Base-by-base conservation (phyloP, 2,329 filamentous ascomycete genomes). In the Fusarium sp. region DNA sequence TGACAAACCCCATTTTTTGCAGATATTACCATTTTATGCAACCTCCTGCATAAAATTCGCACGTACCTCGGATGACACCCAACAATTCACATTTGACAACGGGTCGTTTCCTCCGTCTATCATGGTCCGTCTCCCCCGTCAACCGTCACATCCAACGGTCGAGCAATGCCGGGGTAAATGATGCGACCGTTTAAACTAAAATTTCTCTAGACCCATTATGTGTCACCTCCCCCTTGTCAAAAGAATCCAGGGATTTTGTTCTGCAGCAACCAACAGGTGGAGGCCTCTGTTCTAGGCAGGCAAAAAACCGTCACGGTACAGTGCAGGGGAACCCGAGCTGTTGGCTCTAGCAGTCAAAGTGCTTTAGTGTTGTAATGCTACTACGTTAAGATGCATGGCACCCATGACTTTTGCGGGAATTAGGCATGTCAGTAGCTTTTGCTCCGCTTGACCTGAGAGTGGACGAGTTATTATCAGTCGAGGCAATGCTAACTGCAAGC, bases 381-480 rank as follows among this genome's bases (percentile, higher is more conserved):
- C 56, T 10, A 63, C 42, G 32, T 21, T 47, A 56, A 25, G 43
- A 28, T 37, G 42, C 56, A 53, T 53, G 32, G 50, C 23, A 37
- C 50, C 65, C n/a, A 21, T 49, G n/a, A 0, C 21, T 13, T 25
- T 44, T 68, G 64, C 56, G 65, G 64, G 56, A 63, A 68, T 68
- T 54, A 68, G 32, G n/a, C 47, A 50, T 42, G 38, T 37, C 53
- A 21, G 32, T 35, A 35, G 13, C 25, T 28, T 13, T 11, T 13
- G 15, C 16, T 63, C 40, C 33, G 33, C 53, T 38, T 7, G 30
- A 6, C 47, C 16, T 35, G 30, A 52, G n/a, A 52, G 6, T 23
- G 30, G 30, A 25, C 33, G 28, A 47, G 9, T 28, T 23, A 21
- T 15, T n/a, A 47, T 64, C 57, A 57, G 49, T 69, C 23, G 49